Evolutionary conservation across 495 filamentous ascomycete species (phyloP).

Genomic region (Talaromyces ruber): DNA sequence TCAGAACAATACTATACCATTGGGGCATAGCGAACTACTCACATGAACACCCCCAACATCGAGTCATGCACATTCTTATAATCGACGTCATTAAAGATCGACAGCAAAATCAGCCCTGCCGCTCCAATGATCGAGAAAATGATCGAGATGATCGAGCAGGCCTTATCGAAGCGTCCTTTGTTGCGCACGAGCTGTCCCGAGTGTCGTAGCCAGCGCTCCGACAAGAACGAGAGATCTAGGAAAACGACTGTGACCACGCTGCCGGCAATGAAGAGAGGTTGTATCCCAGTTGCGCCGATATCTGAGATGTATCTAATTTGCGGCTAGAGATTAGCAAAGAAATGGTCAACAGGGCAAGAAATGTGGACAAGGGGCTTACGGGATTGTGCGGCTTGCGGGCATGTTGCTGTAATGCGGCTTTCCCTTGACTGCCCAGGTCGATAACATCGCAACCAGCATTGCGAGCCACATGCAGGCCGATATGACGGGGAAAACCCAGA

Average conservation of each 20-base stretch:
- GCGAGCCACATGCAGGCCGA: slow-evolving; percentile 75
- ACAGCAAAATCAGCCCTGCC: slow-evolving; percentile 67
- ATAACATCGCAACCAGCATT: slow-evolving; percentile 60
- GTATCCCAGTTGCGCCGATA: slow-evolving; percentile 63
- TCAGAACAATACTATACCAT: too few relatives aligned
- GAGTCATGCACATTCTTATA: slow-evolving; percentile 61
- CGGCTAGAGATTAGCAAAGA: not conserved
- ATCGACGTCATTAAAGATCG: slow-evolving; percentile 70
- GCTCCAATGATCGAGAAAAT: slow-evolving; percentile 70
- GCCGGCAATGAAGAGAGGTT: slow-evolving; percentile 83
- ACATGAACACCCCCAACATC: slow-evolving; percentile 80
- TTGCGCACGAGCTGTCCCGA: slow-evolving; percentile 64
- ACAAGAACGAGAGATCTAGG: slow-evolving; percentile 70
- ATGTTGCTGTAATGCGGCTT: slow-evolving; percentile 58
- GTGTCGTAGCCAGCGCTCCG: slow-evolving; percentile 79
- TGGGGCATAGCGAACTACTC: slow-evolving; percentile 16
- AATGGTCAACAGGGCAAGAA: not conserved
- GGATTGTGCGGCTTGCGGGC: slow-evolving; percentile 56
- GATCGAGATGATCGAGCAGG: slow-evolving; percentile 60
- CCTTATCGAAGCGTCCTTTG: slow-evolving; percentile 56
- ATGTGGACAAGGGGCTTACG: slow-evolving; percentile 40
- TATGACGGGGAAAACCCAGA: slow-evolving; percentile 74
- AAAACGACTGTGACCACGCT: slow-evolving; percentile 72
- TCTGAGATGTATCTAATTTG: slow-evolving; percentile 57
- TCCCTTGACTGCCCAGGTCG: slow-evolving; percentile 57